Base-by-base conservation (phyloP, 1,284 basidiomycete genomes). In the Leccinum pallidistipes region DNA sequence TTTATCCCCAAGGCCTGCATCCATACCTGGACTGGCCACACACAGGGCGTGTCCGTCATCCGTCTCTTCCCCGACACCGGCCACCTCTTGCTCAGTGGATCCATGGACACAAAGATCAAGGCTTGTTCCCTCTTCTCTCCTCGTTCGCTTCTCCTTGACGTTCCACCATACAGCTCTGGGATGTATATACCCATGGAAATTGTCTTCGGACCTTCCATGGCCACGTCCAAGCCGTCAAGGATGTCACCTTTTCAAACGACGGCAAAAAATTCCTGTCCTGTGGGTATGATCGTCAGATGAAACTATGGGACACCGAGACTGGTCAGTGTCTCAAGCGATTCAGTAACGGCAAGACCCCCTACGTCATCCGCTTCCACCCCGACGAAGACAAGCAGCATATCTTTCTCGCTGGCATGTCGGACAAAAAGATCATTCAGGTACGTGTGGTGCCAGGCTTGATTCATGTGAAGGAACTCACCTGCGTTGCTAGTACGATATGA, bases 101-200 rank as follows among this genome's bases (percentile, higher is more conserved):
- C 94, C 60, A 97, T 98, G 94, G 97, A 99, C 77, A 98, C 95
- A 9, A 97, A 98, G 76, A 94, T 99, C 80, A 99, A 99, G 83
- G 94, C 91, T 72, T 59, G 84, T 70, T 34, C 18, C 38, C 29
- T 31, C 34, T 36, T 21, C 2, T 14, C 27, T 55, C 24, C n/a
- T 21, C 21, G 9, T 31, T 3, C 8, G 6, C 40, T 61, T 50
- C 45, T n/a, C 47, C 14, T 60, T 62, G 62, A 65, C 45, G n/a
- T 40, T 29, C 51, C 56, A 47, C n/a, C 51, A 29, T 59, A 40
- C 70, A 97, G 94, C 85, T 99, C 45, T 99, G 97, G 97, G 97
- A 99, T 72, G 86, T 98, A 2, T 99, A 99, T 72, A 94, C 94
- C 59, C 93, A 97, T 72, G 94, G 96, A 59, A 96, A 97, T 70